Base-by-base conservation (phyloP, 495 filamentous ascomycete genomes). In the Achaetomiella virescens region DNA sequence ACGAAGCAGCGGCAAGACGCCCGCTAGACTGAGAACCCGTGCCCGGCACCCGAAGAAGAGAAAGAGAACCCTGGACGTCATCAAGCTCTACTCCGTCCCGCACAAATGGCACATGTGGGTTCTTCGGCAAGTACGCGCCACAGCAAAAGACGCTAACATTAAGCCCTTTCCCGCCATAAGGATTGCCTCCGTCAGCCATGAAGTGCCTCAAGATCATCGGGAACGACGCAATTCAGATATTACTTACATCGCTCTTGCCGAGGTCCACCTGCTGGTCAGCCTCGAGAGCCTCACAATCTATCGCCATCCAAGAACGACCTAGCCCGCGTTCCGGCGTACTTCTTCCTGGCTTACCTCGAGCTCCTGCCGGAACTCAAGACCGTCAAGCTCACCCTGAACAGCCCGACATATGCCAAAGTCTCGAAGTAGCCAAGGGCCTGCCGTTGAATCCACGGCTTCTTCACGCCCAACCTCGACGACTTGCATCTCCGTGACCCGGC, bases 221-320 rank as follows among this genome's bases (percentile, higher is more conserved):
- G 21, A 52, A 52, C 37, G 49, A 52, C 24, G 49, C 49, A 6
- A 22, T 52, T 10, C 24, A 42, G 11, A 41, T 41, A 36, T 42
- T 15, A 21, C n/a, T n/a, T 52, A 52, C 38, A 20, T 52, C 5
- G 49, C 49, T n/a, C 24, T 42, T 0, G 49, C 49, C 49, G 29
- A 52, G 4, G 20, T 33, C 24, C 49, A 41, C 38, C 36, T 42
- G 1, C 24, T 52, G 22, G 1, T n/a, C 37, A 6, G 15, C 8
- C 37, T 52, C 24, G 15, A 18, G 12, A 14, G 3, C 38, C 17
- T 52, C 1, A 42, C 24, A 6, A 2, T 52, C 36, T 25, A 15
- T 52, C 48, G 9, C 3, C 49, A 3, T 3, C 3, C 10, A 7
- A 25, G 15, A 18, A 41, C 24, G 49, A 52, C 25, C 24, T 52